These are phyloP conservation scores for Ricinus communis DNA, from an alignment of 345 rosid genomes.

Conservation along the genomic window DNA sequence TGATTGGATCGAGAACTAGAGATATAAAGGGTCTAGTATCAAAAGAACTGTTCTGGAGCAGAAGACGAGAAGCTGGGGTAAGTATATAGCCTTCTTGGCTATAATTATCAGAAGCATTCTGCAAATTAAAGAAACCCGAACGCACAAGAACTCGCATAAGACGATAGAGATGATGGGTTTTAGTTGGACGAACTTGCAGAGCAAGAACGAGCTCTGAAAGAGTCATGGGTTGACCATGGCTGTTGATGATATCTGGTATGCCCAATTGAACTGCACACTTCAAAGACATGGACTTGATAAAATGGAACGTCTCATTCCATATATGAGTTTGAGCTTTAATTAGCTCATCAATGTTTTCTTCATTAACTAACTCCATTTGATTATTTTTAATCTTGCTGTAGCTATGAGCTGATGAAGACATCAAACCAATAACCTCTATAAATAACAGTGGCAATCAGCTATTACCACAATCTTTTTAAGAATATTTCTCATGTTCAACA, in stretches of 20 bases:
- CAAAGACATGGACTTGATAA: conserved; percentile 35
- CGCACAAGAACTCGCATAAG: conserved; percentile 40
- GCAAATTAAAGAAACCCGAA: conserved; percentile 33
- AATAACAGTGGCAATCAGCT: too few species aligned
- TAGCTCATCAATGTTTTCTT: conserved; percentile 4
- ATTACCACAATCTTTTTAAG: too few species aligned
- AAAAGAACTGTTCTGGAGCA: conserved; percentile 14
- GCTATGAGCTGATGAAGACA: too few species aligned
- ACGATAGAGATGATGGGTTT: conserved; percentile 23
- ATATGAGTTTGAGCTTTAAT: conserved; percentile 35
- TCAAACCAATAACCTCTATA: too few species aligned
- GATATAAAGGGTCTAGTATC: neutral
- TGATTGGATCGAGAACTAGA: conserved; percentile 18
- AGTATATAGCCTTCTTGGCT: conserved; percentile 22
- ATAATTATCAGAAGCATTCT: neutral
- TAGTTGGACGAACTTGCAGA: conserved; percentile 18
- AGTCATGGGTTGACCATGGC: conserved; percentile 40
- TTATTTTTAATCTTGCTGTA: too few species aligned
- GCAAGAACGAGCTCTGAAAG: conserved; percentile 22
- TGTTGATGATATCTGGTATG: conserved; percentile 44
- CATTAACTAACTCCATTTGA: neutral
- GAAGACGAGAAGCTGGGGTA: conserved; percentile 25
- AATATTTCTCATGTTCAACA: too few species aligned
- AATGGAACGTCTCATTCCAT: conserved; percentile 23
- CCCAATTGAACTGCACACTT: conserved; percentile 40